Evolutionary conservation across 2,329 filamentous ascomycete species (phyloP).

Genomic region (Madurella mycetomatis): DNA sequence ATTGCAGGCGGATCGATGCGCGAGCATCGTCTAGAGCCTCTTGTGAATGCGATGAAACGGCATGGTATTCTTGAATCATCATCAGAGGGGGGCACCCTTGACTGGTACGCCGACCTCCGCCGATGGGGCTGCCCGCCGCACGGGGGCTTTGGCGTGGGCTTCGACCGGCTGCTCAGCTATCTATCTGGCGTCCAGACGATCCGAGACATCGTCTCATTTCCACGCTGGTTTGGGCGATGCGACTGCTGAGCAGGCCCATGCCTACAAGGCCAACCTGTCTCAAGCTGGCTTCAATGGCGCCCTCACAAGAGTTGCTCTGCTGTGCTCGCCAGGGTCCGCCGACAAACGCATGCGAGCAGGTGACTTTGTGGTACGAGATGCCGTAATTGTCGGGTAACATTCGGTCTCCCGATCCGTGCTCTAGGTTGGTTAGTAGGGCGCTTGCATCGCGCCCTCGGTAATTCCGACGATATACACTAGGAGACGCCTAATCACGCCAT

Average conservation of each 20-base stretch:
- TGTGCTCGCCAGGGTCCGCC: constrained; percentile 39
- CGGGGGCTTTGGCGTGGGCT: constrained; percentile 85
- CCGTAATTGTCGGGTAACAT: background rate
- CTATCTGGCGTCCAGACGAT: constrained; percentile 76
- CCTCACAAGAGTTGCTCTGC: constrained; percentile 20
- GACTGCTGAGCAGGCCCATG: constrained; percentile 44
- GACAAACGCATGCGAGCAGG: constrained; percentile 34
- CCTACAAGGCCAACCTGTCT: constrained; percentile 6
- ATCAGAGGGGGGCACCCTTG: constrained; percentile 42
- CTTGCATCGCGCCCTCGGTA: constrained; percentile 3
- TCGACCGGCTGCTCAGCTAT: constrained; percentile 82
- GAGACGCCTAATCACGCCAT: background rate
- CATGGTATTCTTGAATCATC: constrained; percentile 55
- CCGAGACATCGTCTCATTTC: constrained; percentile 81
- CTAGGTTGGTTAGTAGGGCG: background rate
- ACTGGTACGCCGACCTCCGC: constrained; percentile 86
- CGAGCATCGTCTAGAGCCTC: constrained; percentile 67
- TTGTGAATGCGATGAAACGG: constrained; percentile 66
- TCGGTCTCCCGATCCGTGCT: constrained; percentile 4
- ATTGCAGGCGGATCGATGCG: constrained; percentile 85
- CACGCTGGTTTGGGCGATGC: constrained; percentile 64
- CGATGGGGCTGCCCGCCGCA: constrained; percentile 89
- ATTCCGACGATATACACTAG: background rate
- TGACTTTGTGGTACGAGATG: constrained; percentile 24
- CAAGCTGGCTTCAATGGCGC: background rate